Evolutionary conservation across 768 basidiomycete genomes (phyloP).

Genomic region (Rhizopogon vulgaris): DNA sequence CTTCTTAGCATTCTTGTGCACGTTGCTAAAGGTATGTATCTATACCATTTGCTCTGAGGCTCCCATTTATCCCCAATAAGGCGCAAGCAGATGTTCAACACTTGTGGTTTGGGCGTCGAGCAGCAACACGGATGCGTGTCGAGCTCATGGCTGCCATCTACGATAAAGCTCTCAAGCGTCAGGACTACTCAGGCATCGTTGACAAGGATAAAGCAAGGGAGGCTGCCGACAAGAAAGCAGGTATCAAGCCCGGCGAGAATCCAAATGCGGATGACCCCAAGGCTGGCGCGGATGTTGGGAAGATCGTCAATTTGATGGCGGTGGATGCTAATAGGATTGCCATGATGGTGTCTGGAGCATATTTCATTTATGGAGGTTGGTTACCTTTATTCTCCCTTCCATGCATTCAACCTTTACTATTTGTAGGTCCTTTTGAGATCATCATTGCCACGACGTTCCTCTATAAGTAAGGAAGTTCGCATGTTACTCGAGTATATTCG

Average conservation of each 20-base stretch:
- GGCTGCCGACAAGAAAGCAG: conserved; percentile 16
- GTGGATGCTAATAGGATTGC: conserved; percentile 64
- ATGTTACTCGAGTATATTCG: background rate
- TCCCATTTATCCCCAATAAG: conserved; percentile 19
- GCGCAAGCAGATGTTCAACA: conserved; percentile 68
- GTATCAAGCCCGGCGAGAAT: conserved; percentile 17
- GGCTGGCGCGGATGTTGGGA: conserved; percentile 80
- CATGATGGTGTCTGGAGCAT: conserved; percentile 47
- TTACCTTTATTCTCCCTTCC: background rate
- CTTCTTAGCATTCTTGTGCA: conserved; percentile 61
- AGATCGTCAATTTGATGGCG: conserved; percentile 88
- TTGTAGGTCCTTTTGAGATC: conserved; percentile 68
- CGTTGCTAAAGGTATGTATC: conserved; percentile 23
- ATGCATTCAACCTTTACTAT: background rate
- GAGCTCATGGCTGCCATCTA: conserved; percentile 86
- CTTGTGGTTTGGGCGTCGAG: conserved; percentile 79
- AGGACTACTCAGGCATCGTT: conserved; percentile 76
- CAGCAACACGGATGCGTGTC: conserved; percentile 60
- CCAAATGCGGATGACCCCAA: conserved; percentile 42
- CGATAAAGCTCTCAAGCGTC: conserved; percentile 79
- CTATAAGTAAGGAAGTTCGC: conserved; percentile 48
- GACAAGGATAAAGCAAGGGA: conserved; percentile 37
- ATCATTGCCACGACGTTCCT: conserved; percentile 67
- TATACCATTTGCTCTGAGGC: background rate
- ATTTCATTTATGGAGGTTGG: conserved; percentile 64